These are phyloP conservation scores for Schizonepeta tenuifolia DNA, from an alignment of 257 asterid genomes.

Conservation along the genomic window DNA sequence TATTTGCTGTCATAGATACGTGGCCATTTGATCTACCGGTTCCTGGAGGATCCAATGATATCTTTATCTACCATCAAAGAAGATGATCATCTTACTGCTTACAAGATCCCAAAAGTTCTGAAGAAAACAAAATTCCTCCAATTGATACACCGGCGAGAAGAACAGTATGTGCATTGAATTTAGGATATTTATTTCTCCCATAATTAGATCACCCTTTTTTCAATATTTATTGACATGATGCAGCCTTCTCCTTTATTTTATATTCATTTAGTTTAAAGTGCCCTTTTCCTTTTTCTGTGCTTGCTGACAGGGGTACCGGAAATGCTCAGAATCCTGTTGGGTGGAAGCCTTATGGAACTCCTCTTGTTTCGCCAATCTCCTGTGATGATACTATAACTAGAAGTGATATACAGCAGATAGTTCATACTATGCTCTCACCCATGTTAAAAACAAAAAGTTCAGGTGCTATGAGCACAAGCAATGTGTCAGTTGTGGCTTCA, in stretches of 20 bases:
- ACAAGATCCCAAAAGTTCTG: slow-evolving; percentile 75
- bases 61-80: slow-evolving; percentile 81
- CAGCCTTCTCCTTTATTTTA: background rate
- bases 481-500: slow-evolving; percentile 47
- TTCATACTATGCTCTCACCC: slow-evolving; percentile 83
- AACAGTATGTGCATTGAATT: slow-evolving; percentile 60
- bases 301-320: slow-evolving; percentile 66
- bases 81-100: slow-evolving; percentile 95
- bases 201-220: background rate
- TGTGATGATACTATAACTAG: slow-evolving; percentile 82
- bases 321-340: slow-evolving; percentile 70
- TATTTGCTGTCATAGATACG: slow-evolving; percentile 64
- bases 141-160: slow-evolving; percentile 93
- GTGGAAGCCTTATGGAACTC: slow-evolving; percentile 98
- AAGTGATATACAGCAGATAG: slow-evolving; percentile 84
- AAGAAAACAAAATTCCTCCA: slow-evolving; percentile 89
- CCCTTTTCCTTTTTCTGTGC: slow-evolving; percentile 24
- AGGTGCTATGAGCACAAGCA: slow-evolving; percentile 40
- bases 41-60: slow-evolving; percentile 88
- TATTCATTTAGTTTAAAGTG: slow-evolving; percentile 1
- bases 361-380: slow-evolving; percentile 92
- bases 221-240: slow-evolving; percentile 18
- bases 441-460: slow-evolving; percentile 59
- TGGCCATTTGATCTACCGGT: slow-evolving; percentile 87
- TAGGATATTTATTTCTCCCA: background rate